phyloP scores from a whole-genome alignment of 148 eudicot species.

The Spergularia bocconei region DNA sequence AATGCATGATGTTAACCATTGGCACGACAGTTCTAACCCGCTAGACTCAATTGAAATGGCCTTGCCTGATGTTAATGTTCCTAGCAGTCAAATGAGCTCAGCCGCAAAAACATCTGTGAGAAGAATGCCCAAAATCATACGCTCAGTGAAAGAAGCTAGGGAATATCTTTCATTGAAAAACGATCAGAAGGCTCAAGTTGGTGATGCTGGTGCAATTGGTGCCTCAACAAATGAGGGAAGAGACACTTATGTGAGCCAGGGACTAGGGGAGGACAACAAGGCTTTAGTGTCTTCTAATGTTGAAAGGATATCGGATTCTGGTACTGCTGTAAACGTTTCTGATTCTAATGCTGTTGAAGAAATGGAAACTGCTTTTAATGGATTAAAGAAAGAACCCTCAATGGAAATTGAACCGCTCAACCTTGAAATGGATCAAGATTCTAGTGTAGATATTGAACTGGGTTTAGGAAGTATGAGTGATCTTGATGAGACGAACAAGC shows the following conservation, averaged over 20 bases:
- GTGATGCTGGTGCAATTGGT: slow-evolving; percentile 21
- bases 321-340: slow-evolving; percentile 12
- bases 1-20: slow-evolving; percentile 2
- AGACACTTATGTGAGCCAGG: slow-evolving; percentile 13
- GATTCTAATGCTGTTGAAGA: slow-evolving; percentile 9
- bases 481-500: slow-evolving; percentile 10
- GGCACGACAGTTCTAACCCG: slow-evolving; percentile 10
- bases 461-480: neutral
- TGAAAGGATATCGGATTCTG: slow-evolving; percentile 20
- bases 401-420: slow-evolving; percentile 9
- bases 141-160: slow-evolving; percentile 78
- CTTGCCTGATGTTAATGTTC: slow-evolving; percentile 18
- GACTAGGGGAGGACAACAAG: slow-evolving; percentile 25
- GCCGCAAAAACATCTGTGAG: slow-evolving; percentile 26
- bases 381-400: slow-evolving; percentile 16
- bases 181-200: slow-evolving; percentile 22
- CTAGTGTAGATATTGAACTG: slow-evolving; percentile 16
- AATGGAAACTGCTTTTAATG: slow-evolving; percentile 10
- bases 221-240: slow-evolving; percentile 16
- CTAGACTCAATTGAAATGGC: slow-evolving; percentile 17
- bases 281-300: slow-evolving; percentile 22
- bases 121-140: slow-evolving; percentile 58
- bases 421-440: slow-evolving; percentile 9
- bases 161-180: slow-evolving; percentile 63
- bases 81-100: slow-evolving; percentile 22